Base-by-base conservation (phyloP, 1,284 basidiomycete genomes). In the Leccinum solheimii region DNA sequence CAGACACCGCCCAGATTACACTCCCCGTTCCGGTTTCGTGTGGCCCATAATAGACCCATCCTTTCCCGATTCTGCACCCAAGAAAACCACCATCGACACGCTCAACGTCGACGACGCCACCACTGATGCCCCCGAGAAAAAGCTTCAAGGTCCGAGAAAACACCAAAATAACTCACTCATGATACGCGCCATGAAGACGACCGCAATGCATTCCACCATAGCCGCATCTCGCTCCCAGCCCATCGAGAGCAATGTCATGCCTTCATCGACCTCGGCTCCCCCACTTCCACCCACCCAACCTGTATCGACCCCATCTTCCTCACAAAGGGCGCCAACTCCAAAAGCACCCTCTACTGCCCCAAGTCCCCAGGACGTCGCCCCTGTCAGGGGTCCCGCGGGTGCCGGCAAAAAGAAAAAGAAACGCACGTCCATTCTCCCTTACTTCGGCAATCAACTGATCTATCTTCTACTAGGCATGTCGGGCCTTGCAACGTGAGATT, bases 11-110 rank as follows among this genome's bases (percentile, higher is more conserved):
- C 90, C 90, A 7, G 88, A 89, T 62, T 91, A 90, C 70, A 90
- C 88, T 14, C 90, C 90, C 58, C 83, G 90, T 50, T 88, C 88
- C 45, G 90, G 90, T 9, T 92, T 91, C 68, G 83, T 88, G 3
- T 92, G 90, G 90, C 90, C 90, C 48, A 85, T 92, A 63, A 78
- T 82, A 60, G 88, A 90, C 65, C 72, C 83, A 16, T 77, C 81
- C 19, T 62, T 76, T 0, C 66, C 79, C 10, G 79, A 83, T 50
- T 80, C 82, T 45, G 63, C 53, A 69, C 54, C 73, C 68, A 64
- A 84, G 84, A 74, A 85, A 83, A 69, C 65, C 59, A 66, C 38
- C 63, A 26, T 75, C 73, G 74, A 75, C 19, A 67, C 70, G 13
- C 36, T 65, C 30, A 61, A 62, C 40, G 30, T 54, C 65, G 63